Base-by-base conservation (phyloP, 129 eudicot species). In the Kitagawia praeruptora region DNA sequence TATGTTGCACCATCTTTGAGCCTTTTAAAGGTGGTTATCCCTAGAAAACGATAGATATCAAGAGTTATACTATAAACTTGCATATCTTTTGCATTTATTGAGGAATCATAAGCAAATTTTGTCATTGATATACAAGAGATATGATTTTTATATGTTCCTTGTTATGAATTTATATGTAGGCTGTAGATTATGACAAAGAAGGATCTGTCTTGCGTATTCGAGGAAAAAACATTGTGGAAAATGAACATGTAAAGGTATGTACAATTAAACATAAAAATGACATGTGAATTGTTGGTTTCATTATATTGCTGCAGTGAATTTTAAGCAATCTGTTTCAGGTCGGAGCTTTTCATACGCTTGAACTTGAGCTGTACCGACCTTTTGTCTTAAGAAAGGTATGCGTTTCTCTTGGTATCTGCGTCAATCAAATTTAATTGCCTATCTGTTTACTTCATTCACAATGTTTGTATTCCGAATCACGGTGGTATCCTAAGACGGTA, bases 341-440 rank as follows among this genome's bases (percentile, higher is more conserved):
- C 28, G 98, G 98, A 73, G 96, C 93, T 74, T 95, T 92, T 80
- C 98, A 95, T 86, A 95, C 98, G 12, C 90, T 95, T 80, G 97
- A 95, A 84, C 75, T 95, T 75, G 98, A 95, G 83, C 90, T 87
- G 75, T 90, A 90, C 73, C 93, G 98, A 12, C 97, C 98, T 81
- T 95, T 95, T 86, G 97, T 95, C 31, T 53, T 95, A 67, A 88
- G 96, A 80, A 95, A 95, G 96, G 97, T 93, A 89, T 74, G 70
- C 40, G 69, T 81, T 63, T 69, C 27, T 70, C 13, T 76, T 63
- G 48, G 18, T 31, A 61, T 74, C 4, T 56, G 66, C 28, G 2
- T 66, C 46, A 73, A 44, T 85, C 75, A 48, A 48, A 40, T 49
- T 74, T 15, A 76, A 1, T 9, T 34, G 19, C 53, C 66, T 31